Evolutionary conservation across 805 yeast genomes (phyloP), one percentile per base, ranked within the genome.

Genomic region (Suhomyces vadensis): DNA sequence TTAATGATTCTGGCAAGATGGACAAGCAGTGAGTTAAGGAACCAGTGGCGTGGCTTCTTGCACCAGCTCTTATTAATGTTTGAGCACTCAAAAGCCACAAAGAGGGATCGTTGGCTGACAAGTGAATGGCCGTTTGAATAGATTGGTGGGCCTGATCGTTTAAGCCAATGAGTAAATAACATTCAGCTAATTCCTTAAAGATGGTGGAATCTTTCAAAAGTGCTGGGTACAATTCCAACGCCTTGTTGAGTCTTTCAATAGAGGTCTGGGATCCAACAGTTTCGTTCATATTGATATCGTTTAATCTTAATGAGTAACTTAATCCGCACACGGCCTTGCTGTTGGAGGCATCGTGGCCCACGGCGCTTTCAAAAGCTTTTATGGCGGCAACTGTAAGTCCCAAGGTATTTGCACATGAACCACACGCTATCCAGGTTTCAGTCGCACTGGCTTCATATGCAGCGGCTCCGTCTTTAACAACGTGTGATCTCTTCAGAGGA

Each of bases 131-230:
- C 37, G 73, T 64, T 42, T 69, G 73, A 14, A 75, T 64, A 2
- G 77, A 64, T 39, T 67, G 71, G 51, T 78, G 81, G 0, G 85
- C 81, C 47, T 76, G 79, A 33, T 78, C 81, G 36, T 64, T 66
- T 45, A 76, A 67, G 26, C 77, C 75, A 6, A 74, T 50, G 9
- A 70, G 56, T 10, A 76, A 53, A 51, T 80, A 79, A 43, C 81
- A 74, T 46, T 77, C 79, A 0, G 80, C 72, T 41, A 80, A 61
- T 53, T 78, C 83, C 39, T 66, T 71, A 67, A 77, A 74, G 4
- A 80, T 51, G 5, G 53, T 48, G 0, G 73, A 50, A 39, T 72
- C 74, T 37, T 65, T 65, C 23, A 66, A 57, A 17, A 79, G 55
- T 1, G 60, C 60, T 2, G 75, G 73, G 44, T 57, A 67, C 16